Evolutionary conservation across 192 early-diverging fungal genomes (phyloP).

Genomic region (Backusella tuberculispora): DNA sequence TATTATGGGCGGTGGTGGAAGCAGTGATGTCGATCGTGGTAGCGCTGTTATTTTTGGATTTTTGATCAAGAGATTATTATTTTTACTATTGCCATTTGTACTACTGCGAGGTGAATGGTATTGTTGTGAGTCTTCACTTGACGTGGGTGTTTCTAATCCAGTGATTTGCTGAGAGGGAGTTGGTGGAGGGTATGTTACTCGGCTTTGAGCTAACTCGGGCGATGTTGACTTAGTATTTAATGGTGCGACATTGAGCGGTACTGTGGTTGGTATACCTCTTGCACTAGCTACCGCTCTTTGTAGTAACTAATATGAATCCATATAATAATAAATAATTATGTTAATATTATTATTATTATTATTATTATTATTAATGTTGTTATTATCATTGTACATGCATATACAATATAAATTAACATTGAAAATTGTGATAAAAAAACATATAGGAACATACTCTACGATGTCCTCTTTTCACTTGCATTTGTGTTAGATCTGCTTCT

Average conservation of each 20-base stretch:
- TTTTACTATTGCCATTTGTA: neutral
- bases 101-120: neutral
- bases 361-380: neutral
- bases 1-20: neutral
- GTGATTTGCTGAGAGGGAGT: neutral
- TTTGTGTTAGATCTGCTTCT: constrained; percentile 42
- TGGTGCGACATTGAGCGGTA: neutral
- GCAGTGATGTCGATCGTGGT: neutral
- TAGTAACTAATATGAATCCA: constrained; percentile 32
- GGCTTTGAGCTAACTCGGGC: neutral
- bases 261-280: constrained; percentile 39
- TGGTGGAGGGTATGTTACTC: neutral
- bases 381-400: neutral
- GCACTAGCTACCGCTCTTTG: constrained; percentile 43
- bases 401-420: neutral
- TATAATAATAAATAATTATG: neutral
- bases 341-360: too few species aligned
- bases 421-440: neutral
- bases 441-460: constrained; percentile 40
- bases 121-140: neutral
- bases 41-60: neutral
- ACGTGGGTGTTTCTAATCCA: neutral
- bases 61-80: neutral
- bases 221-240: neutral
- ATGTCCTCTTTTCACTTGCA: constrained; percentile 49